phyloP scores from a whole-genome alignment of 345 rosid species.

The Barbarea vulgaris region DNA sequence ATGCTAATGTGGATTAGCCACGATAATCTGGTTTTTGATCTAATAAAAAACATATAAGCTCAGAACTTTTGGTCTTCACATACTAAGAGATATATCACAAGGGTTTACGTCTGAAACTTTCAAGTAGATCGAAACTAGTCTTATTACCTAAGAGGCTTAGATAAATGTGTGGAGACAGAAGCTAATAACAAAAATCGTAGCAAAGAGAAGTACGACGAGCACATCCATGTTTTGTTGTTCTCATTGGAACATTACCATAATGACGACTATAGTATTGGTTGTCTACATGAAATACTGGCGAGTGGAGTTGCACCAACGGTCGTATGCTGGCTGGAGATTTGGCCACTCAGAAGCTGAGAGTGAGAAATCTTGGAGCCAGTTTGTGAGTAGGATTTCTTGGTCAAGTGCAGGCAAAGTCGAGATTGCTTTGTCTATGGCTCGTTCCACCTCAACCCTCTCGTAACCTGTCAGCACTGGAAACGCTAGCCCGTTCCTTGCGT shows the following conservation, averaged over 20 bases:
- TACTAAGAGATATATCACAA: neutral
- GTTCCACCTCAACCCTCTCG: constrained; percentile 65
- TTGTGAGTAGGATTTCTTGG: constrained; percentile 69
- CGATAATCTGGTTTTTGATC: neutral
- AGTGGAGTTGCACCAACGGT: constrained; percentile 75
- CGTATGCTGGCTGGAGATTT: constrained; percentile 57
- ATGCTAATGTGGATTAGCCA: neutral
- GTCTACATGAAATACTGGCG: constrained; percentile 49
- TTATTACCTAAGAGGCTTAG: constrained; percentile 20
- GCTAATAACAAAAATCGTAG: constrained; percentile 11
- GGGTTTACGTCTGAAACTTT: constrained; percentile 18
- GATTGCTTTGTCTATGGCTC: constrained; percentile 62
- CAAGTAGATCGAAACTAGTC: constrained; percentile 5
- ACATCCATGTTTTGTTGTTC: constrained; percentile 8
- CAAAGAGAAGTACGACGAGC: constrained; percentile 5
- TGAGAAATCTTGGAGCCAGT: constrained; percentile 71
- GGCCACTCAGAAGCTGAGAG: constrained; percentile 75
- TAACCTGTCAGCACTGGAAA: constrained; percentile 58
- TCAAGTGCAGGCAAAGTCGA: constrained; percentile 55
- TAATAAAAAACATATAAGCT: neutral
- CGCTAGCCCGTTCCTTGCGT: constrained; percentile 58
- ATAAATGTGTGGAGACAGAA: constrained; percentile 21
- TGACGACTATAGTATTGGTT: neutral
- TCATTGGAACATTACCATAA: neutral
- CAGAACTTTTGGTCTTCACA: neutral